These are phyloP conservation scores for Lotus japonicus DNA, from an alignment of 306 rosid species.

Conservation along the genomic window DNA sequence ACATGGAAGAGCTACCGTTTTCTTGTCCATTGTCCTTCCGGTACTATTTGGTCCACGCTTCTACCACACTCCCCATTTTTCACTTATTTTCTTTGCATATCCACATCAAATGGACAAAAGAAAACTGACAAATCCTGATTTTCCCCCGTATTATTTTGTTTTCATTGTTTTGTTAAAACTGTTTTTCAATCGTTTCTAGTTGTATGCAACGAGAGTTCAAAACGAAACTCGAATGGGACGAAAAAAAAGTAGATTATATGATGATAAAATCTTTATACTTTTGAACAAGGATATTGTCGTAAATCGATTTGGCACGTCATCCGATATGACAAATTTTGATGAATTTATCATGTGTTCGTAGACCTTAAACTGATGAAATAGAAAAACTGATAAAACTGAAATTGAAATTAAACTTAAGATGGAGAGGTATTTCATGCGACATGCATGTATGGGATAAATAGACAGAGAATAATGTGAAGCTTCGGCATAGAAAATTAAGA, in stretches of 20 bases:
- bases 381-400: too few relatives aligned
- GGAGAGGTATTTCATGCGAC: too few relatives aligned
- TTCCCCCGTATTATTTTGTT: background rate
- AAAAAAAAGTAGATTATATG: background rate
- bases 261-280: background rate
- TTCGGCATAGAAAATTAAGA: too few relatives aligned
- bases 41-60: background rate
- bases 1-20: too few relatives aligned
- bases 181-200: background rate
- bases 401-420: too few relatives aligned
- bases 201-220: background rate
- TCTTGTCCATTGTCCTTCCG: too few relatives aligned
- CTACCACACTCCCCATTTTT: background rate
- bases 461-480: too few relatives aligned
- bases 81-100: background rate
- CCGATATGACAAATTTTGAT: background rate
- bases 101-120: background rate
- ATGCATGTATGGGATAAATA: too few relatives aligned
- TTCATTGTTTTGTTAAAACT: background rate
- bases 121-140: background rate
- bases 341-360: background rate
- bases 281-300: slow-evolving; percentile 1
- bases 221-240: background rate
- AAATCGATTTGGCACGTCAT: background rate
- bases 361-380: background rate